A percentile compares a stretch with the other conserved stretches of the same genome.
phyloP scores from a whole-genome alignment of 352 stramenopile species.

The Globisporangium megalacanthum region DNA sequence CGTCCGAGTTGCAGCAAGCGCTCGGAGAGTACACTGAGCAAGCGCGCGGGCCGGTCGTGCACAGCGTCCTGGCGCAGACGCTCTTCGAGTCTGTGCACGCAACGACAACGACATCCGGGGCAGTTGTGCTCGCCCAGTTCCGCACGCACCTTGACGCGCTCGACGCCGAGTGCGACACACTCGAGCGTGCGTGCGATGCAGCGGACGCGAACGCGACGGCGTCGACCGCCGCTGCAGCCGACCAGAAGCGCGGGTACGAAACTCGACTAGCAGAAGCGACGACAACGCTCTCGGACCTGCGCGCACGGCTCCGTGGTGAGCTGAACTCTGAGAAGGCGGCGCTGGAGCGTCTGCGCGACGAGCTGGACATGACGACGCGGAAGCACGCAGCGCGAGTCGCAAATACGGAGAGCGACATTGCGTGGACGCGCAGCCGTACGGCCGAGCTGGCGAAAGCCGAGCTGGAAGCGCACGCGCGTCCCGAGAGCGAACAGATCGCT shows the following conservation, averaged over 20 bases:
- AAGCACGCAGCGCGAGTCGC: constrained; percentile 53
- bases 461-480: constrained; percentile 18
- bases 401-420: constrained; percentile 46
- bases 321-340: constrained; percentile 43
- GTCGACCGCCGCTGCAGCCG: constrained; percentile 21
- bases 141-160: constrained; percentile 31
- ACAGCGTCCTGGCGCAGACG: constrained; percentile 25
- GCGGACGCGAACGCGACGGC: constrained; percentile 21
- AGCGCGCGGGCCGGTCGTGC: constrained; percentile 21
- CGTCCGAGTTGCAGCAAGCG: constrained; percentile 39
- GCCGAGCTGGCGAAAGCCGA: constrained; percentile 40
- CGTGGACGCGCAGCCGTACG: constrained; percentile 42
- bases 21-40: constrained; percentile 32
- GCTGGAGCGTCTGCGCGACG: constrained; percentile 32
- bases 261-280: constrained; percentile 37
- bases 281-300: constrained; percentile 48
- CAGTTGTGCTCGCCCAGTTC: constrained; percentile 43
- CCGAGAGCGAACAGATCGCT: constrained; percentile 25
- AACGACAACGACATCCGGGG: constrained; percentile 41
- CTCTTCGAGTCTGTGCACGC: constrained; percentile 30
- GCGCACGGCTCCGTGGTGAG: constrained; percentile 31
- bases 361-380: constrained; percentile 48
- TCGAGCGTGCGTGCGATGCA: constrained; percentile 24
- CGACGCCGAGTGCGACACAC: constrained; percentile 19
- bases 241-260: constrained; percentile 48